Percentiles rank a stretch among this genome's conserved stretches.
phyloP scores from a whole-genome alignment of 1,284 basidiomycete genomes.

The Papiliotrema nemorosa region DNA sequence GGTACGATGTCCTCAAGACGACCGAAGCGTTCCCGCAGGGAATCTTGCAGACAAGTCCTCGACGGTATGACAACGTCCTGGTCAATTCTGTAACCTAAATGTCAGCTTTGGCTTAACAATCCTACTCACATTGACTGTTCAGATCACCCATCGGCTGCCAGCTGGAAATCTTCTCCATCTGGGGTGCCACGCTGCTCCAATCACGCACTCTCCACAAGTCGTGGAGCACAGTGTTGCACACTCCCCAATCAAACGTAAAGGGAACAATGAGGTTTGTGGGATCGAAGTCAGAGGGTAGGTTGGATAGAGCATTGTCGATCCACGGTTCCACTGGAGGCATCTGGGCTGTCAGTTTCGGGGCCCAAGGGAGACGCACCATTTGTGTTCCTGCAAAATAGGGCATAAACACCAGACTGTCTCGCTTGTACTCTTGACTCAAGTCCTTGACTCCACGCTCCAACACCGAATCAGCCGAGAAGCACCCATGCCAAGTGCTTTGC shows the following conservation, averaged over 20 bases:
- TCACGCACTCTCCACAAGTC: constrained; percentile 17
- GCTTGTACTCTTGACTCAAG: constrained; percentile 20
- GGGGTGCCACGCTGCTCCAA: constrained; percentile 1
- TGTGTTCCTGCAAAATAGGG: neutral
- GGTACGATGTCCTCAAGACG: constrained; percentile 17
- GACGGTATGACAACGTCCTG: constrained; percentile 38
- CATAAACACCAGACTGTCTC: constrained; percentile 23
- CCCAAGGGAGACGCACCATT: neutral
- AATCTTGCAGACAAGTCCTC: constrained; percentile 26
- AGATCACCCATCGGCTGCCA: constrained; percentile 36
- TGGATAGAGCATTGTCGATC: neutral
- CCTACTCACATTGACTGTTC: constrained; percentile 22
- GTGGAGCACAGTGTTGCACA: constrained; percentile 22
- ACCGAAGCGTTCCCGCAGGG: constrained; percentile 22
- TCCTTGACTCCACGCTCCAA: constrained; percentile 23
- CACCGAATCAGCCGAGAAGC: constrained; percentile 30
- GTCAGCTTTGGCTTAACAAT: constrained; percentile 8
- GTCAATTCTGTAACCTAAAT: constrained; percentile 21
- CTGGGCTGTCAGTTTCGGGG: neutral
- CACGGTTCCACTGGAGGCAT: neutral
- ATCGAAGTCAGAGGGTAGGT: neutral
- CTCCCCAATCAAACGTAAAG: constrained; percentile 48
- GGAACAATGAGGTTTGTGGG: constrained; percentile 38
- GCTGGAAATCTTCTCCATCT: constrained; percentile 7
- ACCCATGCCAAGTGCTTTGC: constrained; percentile 21